These are phyloP conservation scores for Phenoliferia sp. DNA, from an alignment of 1,284 basidiomycete genomes.

Conservation along the genomic window DNA sequence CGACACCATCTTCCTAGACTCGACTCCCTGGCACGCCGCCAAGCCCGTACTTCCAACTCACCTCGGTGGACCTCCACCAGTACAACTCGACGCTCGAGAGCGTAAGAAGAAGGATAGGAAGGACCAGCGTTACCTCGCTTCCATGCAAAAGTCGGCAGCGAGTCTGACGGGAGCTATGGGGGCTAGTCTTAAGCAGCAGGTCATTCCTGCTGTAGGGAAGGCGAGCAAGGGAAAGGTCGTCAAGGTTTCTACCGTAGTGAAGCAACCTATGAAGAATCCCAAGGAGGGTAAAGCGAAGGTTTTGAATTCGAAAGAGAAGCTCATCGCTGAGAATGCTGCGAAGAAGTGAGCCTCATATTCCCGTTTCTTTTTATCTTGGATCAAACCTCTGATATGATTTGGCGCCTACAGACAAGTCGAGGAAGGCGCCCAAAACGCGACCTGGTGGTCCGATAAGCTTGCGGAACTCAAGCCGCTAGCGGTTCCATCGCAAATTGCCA, in stretches of 20 bases:
- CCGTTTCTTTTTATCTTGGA: not conserved
- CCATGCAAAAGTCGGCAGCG: slow-evolving; percentile 55
- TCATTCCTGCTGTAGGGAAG: slow-evolving; percentile 47
- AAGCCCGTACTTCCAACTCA: slow-evolving; percentile 54
- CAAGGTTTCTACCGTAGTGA: slow-evolving; percentile 20
- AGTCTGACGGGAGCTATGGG: slow-evolving; percentile 61
- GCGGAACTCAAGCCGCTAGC: slow-evolving; percentile 41
- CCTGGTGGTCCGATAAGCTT: slow-evolving; percentile 54
- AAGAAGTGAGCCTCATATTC: slow-evolving; percentile 42
- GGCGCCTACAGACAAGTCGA: slow-evolving; percentile 35
- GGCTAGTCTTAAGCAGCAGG: slow-evolving; percentile 50
- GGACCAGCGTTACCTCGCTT: slow-evolving; percentile 55
- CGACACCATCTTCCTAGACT: slow-evolving; percentile 52
- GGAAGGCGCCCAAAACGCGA: slow-evolving; percentile 43
- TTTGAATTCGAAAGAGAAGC: slow-evolving; percentile 40
- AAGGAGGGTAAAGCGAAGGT: slow-evolving; percentile 16
- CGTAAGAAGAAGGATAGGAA: slow-evolving; percentile 44
- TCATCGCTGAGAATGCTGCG: slow-evolving; percentile 49
- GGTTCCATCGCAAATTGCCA: slow-evolving; percentile 36
- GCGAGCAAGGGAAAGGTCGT: slow-evolving; percentile 16
- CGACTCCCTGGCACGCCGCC: slow-evolving; percentile 57
- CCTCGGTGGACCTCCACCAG: slow-evolving; percentile 49
- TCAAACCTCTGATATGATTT: not conserved
- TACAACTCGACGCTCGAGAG: slow-evolving; percentile 35
- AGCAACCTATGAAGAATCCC: slow-evolving; percentile 9